Conservation (phyloP, 2,329 filamentous ascomycete genomes). For the Colletotrichum sp. region DNA sequence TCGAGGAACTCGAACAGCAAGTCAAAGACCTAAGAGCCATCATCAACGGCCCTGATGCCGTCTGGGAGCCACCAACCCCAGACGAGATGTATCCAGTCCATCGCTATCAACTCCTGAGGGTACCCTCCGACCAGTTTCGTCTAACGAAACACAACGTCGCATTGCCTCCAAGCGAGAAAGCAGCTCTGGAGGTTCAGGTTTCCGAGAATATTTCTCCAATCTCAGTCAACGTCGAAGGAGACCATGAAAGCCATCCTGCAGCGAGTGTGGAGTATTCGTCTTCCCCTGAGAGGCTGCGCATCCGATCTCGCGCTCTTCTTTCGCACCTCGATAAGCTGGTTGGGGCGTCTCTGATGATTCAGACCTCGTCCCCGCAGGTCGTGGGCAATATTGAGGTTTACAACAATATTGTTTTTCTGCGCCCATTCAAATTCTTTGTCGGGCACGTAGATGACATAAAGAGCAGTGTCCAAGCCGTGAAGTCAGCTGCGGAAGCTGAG, state of each 20-base stretch:
- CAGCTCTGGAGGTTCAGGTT: not conserved
- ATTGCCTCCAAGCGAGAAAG: not conserved
- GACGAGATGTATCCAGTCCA: not conserved
- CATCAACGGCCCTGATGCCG: not conserved
- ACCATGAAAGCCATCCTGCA: not conserved
- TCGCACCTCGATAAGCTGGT: not conserved
- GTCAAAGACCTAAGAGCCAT: not conserved
- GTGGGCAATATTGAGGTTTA: not conserved
- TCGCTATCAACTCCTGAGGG: not conserved
- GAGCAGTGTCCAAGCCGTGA: not conserved
- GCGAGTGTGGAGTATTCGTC: not conserved
- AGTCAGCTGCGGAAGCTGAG: not conserved
- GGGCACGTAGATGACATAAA: not conserved
- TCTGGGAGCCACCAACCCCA: not conserved
- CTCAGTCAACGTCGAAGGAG: not conserved
- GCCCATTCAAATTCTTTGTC: not conserved
- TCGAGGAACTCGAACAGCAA: conserved; percentile 3
- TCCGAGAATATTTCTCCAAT: not conserved
- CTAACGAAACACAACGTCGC: not conserved
- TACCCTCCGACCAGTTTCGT: not conserved
- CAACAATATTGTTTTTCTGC: not conserved
- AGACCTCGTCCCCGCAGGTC: not conserved
- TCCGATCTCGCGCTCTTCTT: not conserved
- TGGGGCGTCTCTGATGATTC: not conserved
- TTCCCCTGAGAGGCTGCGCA: not conserved